Evolutionary conservation across 192 early-diverging fungal species (phyloP), one percentile per base, ranked within the genome.

Genomic region (Linnemannia exigua): DNA sequence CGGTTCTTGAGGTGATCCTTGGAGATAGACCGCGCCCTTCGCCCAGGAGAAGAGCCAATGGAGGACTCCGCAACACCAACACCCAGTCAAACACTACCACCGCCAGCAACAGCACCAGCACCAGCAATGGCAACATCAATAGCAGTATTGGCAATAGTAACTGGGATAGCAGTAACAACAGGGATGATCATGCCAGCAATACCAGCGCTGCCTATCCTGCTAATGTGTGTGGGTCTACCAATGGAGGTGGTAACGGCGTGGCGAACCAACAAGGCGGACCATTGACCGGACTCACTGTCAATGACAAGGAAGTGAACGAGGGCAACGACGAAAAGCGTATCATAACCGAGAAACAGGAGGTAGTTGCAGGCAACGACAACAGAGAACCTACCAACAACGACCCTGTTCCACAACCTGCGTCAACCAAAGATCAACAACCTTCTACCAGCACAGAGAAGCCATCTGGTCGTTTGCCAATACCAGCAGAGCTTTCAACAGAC

Each of bases 1-100:
- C 47, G 2, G 51, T 79, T 28, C 41, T 79, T 38, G 78, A 79
- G 51, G 47, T 79, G 8, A 38, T 79, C 31, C 67, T 67, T 67
- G 51, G 58, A 15, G 58, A 63, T 11, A 31, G 25, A n/a, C 58
- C 28, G 31, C 28, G 25, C 12, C 11, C 28, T 15, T 8, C 31
- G n/a, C 28, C 58, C 12, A 63, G 28, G 28, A 63, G 58, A 63
- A n/a, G 58, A 14, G 58, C 58, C 58, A 63, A 63, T 63, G 58
- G 25, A 63, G 15, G 28, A 63, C 3, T 14, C 28, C 58, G 58
- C 28, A 63, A 63, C 58, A 63, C 3, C 28, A 63, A 12, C 58
- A 54, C n/a, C n/a, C n/a, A n/a, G n/a, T n/a, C n/a, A n/a, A n/a
- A n/a, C n/a, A n/a, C n/a, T n/a, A n/a, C n/a, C n/a, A n/a, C n/a